Conservation (phyloP, 768 basidiomycete genomes). For the Calocera viscosa region DNA sequence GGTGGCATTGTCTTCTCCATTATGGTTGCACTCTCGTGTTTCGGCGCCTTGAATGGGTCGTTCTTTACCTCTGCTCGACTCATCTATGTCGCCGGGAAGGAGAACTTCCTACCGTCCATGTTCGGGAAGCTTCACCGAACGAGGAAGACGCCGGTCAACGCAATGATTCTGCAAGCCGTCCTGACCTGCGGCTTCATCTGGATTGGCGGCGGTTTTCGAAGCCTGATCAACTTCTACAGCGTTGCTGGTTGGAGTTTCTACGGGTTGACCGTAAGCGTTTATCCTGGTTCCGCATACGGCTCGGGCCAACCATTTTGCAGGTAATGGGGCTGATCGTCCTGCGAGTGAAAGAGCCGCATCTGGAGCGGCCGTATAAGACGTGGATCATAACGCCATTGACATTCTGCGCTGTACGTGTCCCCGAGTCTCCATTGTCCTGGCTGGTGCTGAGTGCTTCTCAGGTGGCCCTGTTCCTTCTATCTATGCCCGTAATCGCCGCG, state of each 20-base stretch:
- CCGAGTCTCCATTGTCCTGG: conserved; percentile 12
- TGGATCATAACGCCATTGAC: conserved; percentile 82
- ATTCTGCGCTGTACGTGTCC: conserved; percentile 64
- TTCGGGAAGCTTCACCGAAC: conserved; percentile 67
- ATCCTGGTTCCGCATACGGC: neutral
- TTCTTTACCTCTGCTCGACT: conserved; percentile 71
- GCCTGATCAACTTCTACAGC: conserved; percentile 79
- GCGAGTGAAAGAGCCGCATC: conserved; percentile 76
- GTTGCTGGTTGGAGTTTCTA: conserved; percentile 81
- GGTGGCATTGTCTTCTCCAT: conserved; percentile 79
- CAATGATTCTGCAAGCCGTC: conserved; percentile 61
- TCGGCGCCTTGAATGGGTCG: conserved; percentile 82
- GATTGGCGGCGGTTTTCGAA: conserved; percentile 79
- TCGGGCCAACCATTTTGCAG: conserved; percentile 28
- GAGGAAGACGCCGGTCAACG: conserved; percentile 78
- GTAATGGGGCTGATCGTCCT: conserved; percentile 80
- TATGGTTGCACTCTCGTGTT: conserved; percentile 88
- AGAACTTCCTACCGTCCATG: conserved; percentile 71
- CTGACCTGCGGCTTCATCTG: conserved; percentile 69
- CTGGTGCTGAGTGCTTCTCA: conserved; percentile 22
- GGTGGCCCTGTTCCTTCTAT: conserved; percentile 81
- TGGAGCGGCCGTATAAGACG: conserved; percentile 85
- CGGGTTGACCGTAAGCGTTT: conserved; percentile 56
- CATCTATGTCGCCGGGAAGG: conserved; percentile 78
- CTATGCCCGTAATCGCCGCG: conserved; percentile 90